Evolutionary conservation across 2,329 filamentous ascomycete species (phyloP), one percentile per base, ranked within the genome.

Genomic region (Penicillium psychrosexuale): DNA sequence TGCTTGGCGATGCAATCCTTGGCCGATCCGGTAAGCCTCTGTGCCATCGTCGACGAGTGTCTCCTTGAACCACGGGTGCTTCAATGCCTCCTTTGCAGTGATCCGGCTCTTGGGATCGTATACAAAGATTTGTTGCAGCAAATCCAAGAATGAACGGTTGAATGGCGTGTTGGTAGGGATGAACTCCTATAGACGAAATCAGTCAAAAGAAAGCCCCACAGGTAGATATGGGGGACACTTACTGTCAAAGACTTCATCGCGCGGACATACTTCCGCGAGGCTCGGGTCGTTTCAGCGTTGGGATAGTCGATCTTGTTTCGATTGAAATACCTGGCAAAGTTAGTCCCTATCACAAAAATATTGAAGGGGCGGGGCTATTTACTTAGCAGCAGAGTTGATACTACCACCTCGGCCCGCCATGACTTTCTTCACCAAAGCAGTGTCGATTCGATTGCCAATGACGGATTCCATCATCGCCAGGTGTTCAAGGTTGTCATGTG

Each of bases 391-490:
- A 27, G 80, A 76, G 61, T 83, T 84, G 43, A 77, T 67, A 68
- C 73, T 78, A 42, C 75, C 70, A 39, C 75, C 70, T 62, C 79
- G 67, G 65, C 79, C 72, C 65, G 78, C 69, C 61, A 77, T 75
- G 28, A 84, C 82, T 55, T 80, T 77, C 61, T 76, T 76, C 51
- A 85, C 78, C 27, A 85, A 71, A 33, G 79, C 78, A 8, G 78
- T 69, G 56, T 85, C 83, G 40, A 85, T 79, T 61, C 79, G 80
- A 43, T 75, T 73, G 38, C 78, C 80, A 65, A 83, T 84, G 8
- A 85, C 82, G 11, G 79, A 78, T 69, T 87, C 84, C 84, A 87
- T 87, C 84, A 87, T 87, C 36, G 84, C 84, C 44, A 87, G 77
- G 68, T 87, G 84, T 67, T 87, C 84, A 31, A 85, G 78, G 59